phyloP scores from a whole-genome alignment of 2,329 filamentous ascomycete species.

The Plectosphaerella sp. region DNA sequence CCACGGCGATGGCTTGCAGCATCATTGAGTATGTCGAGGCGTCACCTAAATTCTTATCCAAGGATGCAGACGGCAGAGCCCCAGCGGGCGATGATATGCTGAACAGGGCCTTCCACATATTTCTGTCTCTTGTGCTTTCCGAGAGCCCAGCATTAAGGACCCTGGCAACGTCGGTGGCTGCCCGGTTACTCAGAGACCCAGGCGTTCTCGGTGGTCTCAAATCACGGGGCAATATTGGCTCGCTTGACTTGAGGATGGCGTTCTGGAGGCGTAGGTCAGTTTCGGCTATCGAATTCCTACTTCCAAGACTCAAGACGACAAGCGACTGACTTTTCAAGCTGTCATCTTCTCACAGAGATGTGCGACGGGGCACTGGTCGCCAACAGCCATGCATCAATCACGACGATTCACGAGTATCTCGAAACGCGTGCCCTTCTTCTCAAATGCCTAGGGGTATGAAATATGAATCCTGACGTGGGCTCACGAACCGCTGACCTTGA shows the following conservation, averaged over 20 bases:
- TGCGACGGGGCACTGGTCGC: constrained; percentile 43
- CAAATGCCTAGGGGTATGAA: constrained; percentile 41
- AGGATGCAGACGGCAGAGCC: constrained; percentile 15
- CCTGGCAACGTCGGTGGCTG: constrained; percentile 42
- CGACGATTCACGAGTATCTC: constrained; percentile 50
- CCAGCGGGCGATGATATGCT: background rate
- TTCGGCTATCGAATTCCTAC: background rate
- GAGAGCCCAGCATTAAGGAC: constrained; percentile 43
- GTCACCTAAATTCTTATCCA: constrained; percentile 42
- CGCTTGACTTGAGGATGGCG: constrained; percentile 32
- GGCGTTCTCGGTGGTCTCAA: constrained; percentile 28
- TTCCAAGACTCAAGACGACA: background rate
- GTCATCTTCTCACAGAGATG: constrained; percentile 40
- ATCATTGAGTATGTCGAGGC: constrained; percentile 55
- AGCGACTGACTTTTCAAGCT: constrained; percentile 18
- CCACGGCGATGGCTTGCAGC: constrained; percentile 40
- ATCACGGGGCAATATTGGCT: constrained; percentile 28
- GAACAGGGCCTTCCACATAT: constrained; percentile 13
- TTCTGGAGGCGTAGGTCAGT: constrained; percentile 52
- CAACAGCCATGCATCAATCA: constrained; percentile 37
- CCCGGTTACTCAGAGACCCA: constrained; percentile 39
- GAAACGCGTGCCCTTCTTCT: constrained; percentile 50
- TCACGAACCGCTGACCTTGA: background rate
- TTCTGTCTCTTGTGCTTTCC: constrained; percentile 51
- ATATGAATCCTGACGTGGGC: background rate